Evolutionary conservation across 164 flowering plant species (phyloP), one percentile per base, ranked within the genome.

Genomic region (Cinnamomum chago): DNA sequence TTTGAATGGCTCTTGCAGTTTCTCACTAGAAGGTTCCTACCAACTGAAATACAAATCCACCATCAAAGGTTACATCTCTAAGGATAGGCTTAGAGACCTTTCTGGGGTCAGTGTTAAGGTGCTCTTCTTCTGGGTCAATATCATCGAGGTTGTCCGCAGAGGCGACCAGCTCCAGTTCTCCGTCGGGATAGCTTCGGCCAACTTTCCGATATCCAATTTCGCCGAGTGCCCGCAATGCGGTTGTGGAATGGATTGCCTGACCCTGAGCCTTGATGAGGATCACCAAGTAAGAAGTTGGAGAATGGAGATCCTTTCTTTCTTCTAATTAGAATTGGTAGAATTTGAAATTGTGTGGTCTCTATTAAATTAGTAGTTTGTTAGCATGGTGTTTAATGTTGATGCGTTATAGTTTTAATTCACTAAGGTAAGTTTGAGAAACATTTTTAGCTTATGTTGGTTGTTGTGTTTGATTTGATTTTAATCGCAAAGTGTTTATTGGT

Each of bases 71-170:
- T 11, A 30, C 6, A 86, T 90, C 20, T 71, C 88, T n/a, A 73
- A 76, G 33, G 83, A 67, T 62, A 83, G 67, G 82, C 72, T 91
- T 70, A 68, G 11, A 0, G 73, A 83, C 1, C 71, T 91, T n/a
- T 76, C 64, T n/a, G 96, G 96, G 0, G 76, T 90, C 1, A 81
- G 75, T 13, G 96, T 91, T 1, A 88, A 87, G 79, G 77, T 91
- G 20, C 58, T 86, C 20, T 62, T 88, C 60, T 27, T 90, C 23
- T 91, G 96, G 96, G 71, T 91, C 33, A 82, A 79, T 77, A 85
- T 91, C 47, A 80, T 82, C 22, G 86, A 87, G 75, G 90, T 91
- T 6, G 25, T 20, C 14, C 75, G 83, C 12, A 50, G 55, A 15
- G 90, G 79, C 23, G 84, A 86, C 18, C 86, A 84, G 22, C 85